Evolutionary conservation across 352 stramenopile species (phyloP), one percentile per base, ranked within the genome.

Genomic region (Phytophthora tentaculata): DNA sequence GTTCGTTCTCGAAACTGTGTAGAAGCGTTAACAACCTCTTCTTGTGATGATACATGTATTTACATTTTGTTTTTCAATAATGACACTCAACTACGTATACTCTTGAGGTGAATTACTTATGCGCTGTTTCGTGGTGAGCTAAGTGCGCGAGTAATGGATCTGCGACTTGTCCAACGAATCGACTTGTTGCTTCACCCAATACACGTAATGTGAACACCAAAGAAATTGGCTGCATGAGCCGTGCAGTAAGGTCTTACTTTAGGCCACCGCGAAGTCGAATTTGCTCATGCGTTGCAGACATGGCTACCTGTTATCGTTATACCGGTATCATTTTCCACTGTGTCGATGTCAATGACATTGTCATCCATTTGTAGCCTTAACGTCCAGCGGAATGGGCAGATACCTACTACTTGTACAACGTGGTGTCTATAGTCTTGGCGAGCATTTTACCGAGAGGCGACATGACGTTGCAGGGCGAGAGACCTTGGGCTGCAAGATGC

Each of bases 21-120:
- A n/a, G n/a, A n/a, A n/a, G n/a, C 39, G 44, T 14, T 44, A 28
- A 37, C 45, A 22, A 22, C 10, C 16, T 26, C n/a, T 23, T 17
- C 41, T 45, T n/a, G n/a, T n/a, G n/a, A n/a, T n/a, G n/a, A n/a
- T n/a, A n/a, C n/a, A n/a, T n/a, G n/a, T n/a, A n/a, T n/a, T n/a
- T n/a, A n/a, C n/a, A n/a, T n/a, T n/a, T n/a, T n/a, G n/a, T n/a
- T n/a, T n/a, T n/a, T n/a, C n/a, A n/a, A n/a, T n/a, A n/a, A n/a
- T n/a, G n/a, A n/a, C n/a, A n/a, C n/a, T n/a, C n/a, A n/a, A n/a
- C n/a, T n/a, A n/a, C n/a, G n/a, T n/a, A n/a, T n/a, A n/a, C n/a
- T n/a, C n/a, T n/a, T n/a, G n/a, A n/a, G 57, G 32, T 67, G 61
- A 35, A 49, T 79, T 76, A 75, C 63, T 64, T 50, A 75, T 56